Percentiles rank a stretch among this genome's conserved stretches.
These are phyloP conservation scores for Suillus fuscotomentosus DNA, from an alignment of 768 basidiomycete genomes.

Conservation along the genomic window DNA sequence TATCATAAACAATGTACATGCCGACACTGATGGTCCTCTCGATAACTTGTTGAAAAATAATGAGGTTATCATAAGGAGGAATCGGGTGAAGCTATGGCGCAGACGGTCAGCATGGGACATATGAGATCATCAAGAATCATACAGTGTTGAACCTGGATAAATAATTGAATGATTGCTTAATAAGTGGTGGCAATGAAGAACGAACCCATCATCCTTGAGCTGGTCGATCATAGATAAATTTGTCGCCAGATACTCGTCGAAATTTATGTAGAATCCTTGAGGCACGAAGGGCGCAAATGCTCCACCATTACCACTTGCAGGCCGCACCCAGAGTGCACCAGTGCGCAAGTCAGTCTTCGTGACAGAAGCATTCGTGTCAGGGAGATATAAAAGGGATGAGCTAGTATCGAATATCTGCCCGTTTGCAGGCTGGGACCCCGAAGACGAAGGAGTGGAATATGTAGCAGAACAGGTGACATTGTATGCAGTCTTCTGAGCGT, in stretches of 20 bases:
- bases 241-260: slow-evolving; percentile 49
- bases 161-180: neutral
- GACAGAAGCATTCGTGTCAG: slow-evolving; percentile 34
- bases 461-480: slow-evolving; percentile 35
- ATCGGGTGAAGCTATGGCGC: slow-evolving; percentile 62
- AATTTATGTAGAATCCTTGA: slow-evolving; percentile 71
- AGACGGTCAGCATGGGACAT: slow-evolving; percentile 18
- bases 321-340: slow-evolving; percentile 42
- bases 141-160: slow-evolving; percentile 22
- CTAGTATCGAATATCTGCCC: slow-evolving; percentile 31
- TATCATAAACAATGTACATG: slow-evolving; percentile 75
- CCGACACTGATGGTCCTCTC: slow-evolving; percentile 16
- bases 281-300: slow-evolving; percentile 50
- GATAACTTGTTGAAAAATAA: slow-evolving; percentile 27
- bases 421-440: neutral
- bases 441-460: slow-evolving; percentile 13
- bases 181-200: neutral
- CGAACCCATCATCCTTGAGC: slow-evolving; percentile 57
- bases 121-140: slow-evolving; percentile 6
- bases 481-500: slow-evolving; percentile 29
- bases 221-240: slow-evolving; percentile 54
- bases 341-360: slow-evolving; percentile 50
- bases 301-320: slow-evolving; percentile 20
- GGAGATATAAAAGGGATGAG: slow-evolving; percentile 41
- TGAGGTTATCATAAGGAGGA: slow-evolving; percentile 60